A percentile compares a stretch with the other conserved stretches of the same genome.
These are phyloP conservation scores for Ophiostoma pallidulum DNA, from an alignment of 2,329 filamentous ascomycete genomes.

Conservation along the genomic window DNA sequence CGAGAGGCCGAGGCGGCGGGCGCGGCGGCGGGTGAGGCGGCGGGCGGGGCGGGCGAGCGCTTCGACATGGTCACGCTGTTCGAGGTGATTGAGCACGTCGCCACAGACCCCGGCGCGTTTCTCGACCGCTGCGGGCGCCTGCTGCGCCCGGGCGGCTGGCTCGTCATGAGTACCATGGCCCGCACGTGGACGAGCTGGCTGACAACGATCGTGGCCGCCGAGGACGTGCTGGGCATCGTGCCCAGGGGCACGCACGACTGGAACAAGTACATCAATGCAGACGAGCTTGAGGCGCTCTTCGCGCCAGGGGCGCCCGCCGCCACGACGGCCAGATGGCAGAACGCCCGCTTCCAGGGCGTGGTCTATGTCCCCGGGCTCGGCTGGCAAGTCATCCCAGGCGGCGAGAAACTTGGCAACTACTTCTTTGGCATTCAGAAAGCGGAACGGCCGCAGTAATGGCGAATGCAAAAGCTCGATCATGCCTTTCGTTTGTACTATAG, in stretches of 20 bases:
- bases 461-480: too few relatives aligned
- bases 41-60: not conserved
- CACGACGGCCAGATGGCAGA: conserved; percentile 42
- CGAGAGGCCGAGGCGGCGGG: not conserved
- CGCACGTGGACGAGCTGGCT: conserved; percentile 82
- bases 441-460: not conserved
- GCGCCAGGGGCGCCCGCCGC: conserved; percentile 17
- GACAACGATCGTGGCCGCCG: conserved; percentile 84
- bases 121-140: conserved; percentile 62
- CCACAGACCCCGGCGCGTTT: conserved; percentile 58
- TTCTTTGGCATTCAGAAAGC: conserved; percentile 71
- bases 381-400: conserved; percentile 73
- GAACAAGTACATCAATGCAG: conserved; percentile 87
- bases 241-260: conserved; percentile 92
- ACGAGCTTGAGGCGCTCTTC: conserved; percentile 57
- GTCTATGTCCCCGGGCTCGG: conserved; percentile 84
- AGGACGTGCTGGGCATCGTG: conserved; percentile 79
- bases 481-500: too few relatives aligned
- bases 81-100: conserved; percentile 92
- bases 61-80: conserved; percentile 83
- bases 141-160: conserved; percentile 84
- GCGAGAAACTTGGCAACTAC: conserved; percentile 87
- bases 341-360: conserved; percentile 61
- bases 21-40: not conserved
- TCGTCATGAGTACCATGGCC: conserved; percentile 86